Percentiles rank a stretch among this genome's conserved stretches.
phyloP scores from a whole-genome alignment of 2,329 filamentous ascomycete genomes.

The Stenocarpella maydis region DNA sequence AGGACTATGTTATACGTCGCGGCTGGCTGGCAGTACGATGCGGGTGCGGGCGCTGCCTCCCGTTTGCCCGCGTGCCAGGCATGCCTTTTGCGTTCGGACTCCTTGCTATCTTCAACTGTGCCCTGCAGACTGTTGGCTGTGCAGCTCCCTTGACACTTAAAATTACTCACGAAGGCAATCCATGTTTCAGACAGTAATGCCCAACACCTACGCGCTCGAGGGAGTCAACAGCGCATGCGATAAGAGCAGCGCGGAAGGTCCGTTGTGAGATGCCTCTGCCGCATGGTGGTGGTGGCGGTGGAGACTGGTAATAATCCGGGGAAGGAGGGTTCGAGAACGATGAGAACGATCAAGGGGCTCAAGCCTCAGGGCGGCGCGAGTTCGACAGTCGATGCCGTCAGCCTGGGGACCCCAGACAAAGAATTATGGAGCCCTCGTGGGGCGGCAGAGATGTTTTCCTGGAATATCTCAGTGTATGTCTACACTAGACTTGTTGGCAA shows the following conservation, averaged over 20 bases:
- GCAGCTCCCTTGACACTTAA: neutral
- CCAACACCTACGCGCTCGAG: neutral
- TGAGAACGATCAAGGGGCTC: slow-evolving; percentile 20
- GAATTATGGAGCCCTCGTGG: slow-evolving; percentile 17
- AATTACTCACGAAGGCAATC: neutral
- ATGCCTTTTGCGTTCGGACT: too few species aligned
- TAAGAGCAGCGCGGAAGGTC: neutral
- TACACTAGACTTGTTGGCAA: too few species aligned
- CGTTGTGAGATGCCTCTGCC: neutral
- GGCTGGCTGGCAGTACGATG: neutral
- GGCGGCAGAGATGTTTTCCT: slow-evolving; percentile 10
- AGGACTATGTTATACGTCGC: neutral
- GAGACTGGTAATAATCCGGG: slow-evolving; percentile 25
- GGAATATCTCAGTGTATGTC: too few species aligned
- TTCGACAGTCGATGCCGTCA: slow-evolving; percentile 17
- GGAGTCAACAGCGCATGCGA: neutral
- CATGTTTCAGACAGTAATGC: neutral
- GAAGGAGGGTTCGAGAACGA: slow-evolving; percentile 30
- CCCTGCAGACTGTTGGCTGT: neutral
- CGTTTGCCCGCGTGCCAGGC: neutral
- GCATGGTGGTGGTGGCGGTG: slow-evolving; percentile 3
- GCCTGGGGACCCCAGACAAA: slow-evolving; percentile 24
- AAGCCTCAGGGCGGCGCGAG: slow-evolving; percentile 19
- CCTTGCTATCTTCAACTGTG: neutral
- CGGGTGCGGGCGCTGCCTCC: too few species aligned